phyloP scores from a whole-genome alignment of 805 yeast genomes.

The Blastobotrys chiropterorum region DNA sequence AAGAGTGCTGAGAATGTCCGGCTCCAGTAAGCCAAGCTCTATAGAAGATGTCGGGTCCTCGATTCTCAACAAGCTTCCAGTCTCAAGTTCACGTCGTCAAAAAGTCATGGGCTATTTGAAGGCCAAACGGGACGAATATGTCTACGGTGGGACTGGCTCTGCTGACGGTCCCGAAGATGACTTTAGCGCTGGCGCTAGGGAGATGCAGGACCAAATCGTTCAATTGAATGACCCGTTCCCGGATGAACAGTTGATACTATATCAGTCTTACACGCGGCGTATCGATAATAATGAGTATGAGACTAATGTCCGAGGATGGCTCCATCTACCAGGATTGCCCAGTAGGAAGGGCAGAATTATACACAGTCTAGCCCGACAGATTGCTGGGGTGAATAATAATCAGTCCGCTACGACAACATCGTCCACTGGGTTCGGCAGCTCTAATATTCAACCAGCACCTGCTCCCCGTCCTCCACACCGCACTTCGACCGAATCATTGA shows the following conservation, averaged over 20 bases:
- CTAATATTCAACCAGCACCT: neutral
- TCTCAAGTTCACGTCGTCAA: constrained; percentile 6
- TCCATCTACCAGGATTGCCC: constrained; percentile 61
- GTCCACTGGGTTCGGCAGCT: neutral
- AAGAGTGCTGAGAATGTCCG: neutral
- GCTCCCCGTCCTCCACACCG: no score
- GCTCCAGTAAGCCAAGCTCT: neutral
- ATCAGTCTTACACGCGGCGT: constrained; percentile 48
- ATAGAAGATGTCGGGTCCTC: neutral
- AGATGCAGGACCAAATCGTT: neutral
- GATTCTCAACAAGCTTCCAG: constrained; percentile 2
- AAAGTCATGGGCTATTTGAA: constrained; percentile 16
- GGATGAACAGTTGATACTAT: constrained; percentile 55
- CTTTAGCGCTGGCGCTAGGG: neutral
- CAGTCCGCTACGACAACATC: neutral
- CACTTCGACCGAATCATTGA: neutral
- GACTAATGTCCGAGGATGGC: constrained; percentile 67
- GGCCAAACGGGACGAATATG: constrained; percentile 13
- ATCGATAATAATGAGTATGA: constrained; percentile 36
- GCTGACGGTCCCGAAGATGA: constrained; percentile 7
- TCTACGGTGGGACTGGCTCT: constrained; percentile 1
- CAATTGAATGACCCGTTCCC: constrained; percentile 22
- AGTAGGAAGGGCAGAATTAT: constrained; percentile 66
- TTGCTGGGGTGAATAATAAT: constrained; percentile 36
- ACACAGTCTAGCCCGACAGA: constrained; percentile 60